phyloP scores from a whole-genome alignment of 2,329 filamentous ascomycete species.

The Colletotrichum cuscutae region DNA sequence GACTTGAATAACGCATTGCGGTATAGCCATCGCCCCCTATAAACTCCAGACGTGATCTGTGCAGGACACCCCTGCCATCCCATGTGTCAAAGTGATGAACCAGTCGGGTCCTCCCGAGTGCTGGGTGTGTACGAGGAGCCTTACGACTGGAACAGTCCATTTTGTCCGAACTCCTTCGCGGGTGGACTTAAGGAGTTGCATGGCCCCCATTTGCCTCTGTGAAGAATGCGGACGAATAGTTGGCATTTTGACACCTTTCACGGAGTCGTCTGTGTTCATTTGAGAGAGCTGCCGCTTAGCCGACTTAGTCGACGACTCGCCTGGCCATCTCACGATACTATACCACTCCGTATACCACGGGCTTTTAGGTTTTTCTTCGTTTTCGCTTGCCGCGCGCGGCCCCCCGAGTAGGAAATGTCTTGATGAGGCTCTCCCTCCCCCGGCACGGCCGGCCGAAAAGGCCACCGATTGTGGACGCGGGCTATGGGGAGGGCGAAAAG shows the following conservation, averaged over 20 bases:
- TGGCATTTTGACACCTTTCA: neutral
- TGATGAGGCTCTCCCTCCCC: neutral
- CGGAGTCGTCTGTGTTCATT: neutral
- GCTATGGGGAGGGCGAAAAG: conserved; percentile 16
- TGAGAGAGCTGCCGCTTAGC: neutral
- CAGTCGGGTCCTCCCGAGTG: conserved; percentile 23
- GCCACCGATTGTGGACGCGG: neutral
- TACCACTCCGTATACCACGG: too few species aligned
- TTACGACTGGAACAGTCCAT: neutral
- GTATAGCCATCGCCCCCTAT: conserved; percentile 11
- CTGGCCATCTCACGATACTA: neutral
- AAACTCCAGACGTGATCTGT: conserved; percentile 2
- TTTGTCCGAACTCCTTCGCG: neutral
- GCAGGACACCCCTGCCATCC: conserved; percentile 16
- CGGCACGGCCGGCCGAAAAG: neutral
- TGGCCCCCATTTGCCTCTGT: too few species aligned
- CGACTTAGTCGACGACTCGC: neutral
- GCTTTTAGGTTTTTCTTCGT: neutral
- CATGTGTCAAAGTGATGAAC: conserved; percentile 18
- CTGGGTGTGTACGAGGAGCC: neutral
- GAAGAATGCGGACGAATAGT: too few species aligned
- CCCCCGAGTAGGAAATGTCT: neutral
- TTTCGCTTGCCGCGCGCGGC: too few species aligned
- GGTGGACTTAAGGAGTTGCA: too few species aligned
- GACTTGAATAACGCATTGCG: conserved; percentile 13